Conservation (phyloP, 805 yeast genomes). For the Hemisphaericaspora nanyangensis region DNA sequence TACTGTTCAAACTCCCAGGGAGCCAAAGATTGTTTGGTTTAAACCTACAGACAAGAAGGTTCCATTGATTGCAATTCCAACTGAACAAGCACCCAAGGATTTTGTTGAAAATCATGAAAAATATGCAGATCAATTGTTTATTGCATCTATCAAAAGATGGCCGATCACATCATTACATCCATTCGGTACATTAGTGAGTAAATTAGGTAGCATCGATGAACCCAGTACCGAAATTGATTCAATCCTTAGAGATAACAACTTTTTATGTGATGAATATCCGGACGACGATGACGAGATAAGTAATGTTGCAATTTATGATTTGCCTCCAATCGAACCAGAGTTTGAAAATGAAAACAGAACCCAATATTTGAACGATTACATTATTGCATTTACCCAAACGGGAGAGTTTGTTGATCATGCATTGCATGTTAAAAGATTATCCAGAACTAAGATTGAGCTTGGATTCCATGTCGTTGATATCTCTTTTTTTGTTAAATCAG, state of each 20-base stretch:
- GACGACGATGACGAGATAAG: constrained; percentile 14
- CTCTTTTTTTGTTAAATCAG: constrained; percentile 65
- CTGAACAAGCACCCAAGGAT: constrained; percentile 95
- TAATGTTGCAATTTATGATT: constrained; percentile 22
- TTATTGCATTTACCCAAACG: constrained; percentile 59
- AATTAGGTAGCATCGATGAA: constrained; percentile 78
- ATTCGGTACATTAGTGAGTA: constrained; percentile 87
- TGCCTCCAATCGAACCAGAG: constrained; percentile 39
- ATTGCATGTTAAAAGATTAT: constrained; percentile 64
- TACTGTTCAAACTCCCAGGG: constrained; percentile 41
- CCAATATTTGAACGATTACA: constrained; percentile 56
- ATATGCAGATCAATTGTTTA: constrained; percentile 78
- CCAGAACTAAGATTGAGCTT: constrained; percentile 63
- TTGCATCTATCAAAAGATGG: constrained; percentile 97
- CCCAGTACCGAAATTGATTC: constrained; percentile 80
- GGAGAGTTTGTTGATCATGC: constrained; percentile 71
- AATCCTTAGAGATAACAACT: constrained; percentile 81
- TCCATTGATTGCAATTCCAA: constrained; percentile 96
- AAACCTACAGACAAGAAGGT: constrained; percentile 98
- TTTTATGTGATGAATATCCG: constrained; percentile 76
- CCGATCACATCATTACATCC: constrained; percentile 98
- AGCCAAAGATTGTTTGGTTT: constrained; percentile 97
- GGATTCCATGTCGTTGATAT: constrained; percentile 87
- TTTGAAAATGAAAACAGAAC: constrained; percentile 39
- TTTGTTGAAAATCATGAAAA: constrained; percentile 88